phyloP scores from a whole-genome alignment of 2,329 filamentous ascomycete species.

The Colletotrichum paranaense region DNA sequence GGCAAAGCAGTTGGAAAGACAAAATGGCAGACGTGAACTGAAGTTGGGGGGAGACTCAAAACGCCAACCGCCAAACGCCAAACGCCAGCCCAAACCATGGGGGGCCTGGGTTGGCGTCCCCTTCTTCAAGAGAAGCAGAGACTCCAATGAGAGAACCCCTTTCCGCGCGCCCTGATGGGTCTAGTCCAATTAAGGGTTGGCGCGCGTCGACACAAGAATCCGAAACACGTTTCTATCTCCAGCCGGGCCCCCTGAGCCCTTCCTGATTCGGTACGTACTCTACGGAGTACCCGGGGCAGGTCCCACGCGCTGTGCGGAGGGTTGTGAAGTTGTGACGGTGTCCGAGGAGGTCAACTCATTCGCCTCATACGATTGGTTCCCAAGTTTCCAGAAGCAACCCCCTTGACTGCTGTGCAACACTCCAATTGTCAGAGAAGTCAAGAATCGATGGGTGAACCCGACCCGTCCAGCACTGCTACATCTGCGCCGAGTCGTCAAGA shows the following conservation, averaged over 20 bases:
- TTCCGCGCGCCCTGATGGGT: not conserved
- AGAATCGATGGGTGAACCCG: slow-evolving; percentile 19
- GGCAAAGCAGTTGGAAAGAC: not conserved
- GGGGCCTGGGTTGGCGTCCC: not conserved
- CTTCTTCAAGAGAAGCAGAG: not conserved
- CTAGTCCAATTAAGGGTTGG: not conserved
- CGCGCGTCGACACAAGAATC: not conserved
- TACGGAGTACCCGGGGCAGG: not conserved
- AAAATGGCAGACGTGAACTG: not conserved
- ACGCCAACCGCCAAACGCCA: not conserved
- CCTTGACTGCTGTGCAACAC: slow-evolving; percentile 28
- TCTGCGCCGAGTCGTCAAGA: not conserved
- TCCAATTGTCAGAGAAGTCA: slow-evolving; percentile 30
- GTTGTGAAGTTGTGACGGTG: not conserved
- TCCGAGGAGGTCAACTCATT: not conserved
- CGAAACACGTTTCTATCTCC: slow-evolving; percentile 21
- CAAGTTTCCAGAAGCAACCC: not conserved
- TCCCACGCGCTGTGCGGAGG: not conserved
- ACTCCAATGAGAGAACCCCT: not conserved
- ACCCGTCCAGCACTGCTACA: not conserved
- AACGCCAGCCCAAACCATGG: not conserved
- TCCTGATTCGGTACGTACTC: not conserved
- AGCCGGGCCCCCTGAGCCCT: slow-evolving; percentile 5
- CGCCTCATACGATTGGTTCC: slow-evolving; percentile 10
- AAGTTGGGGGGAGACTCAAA: not conserved